Conservation (phyloP, 208 protist genomes). For the Polymyxa betae region DNA sequence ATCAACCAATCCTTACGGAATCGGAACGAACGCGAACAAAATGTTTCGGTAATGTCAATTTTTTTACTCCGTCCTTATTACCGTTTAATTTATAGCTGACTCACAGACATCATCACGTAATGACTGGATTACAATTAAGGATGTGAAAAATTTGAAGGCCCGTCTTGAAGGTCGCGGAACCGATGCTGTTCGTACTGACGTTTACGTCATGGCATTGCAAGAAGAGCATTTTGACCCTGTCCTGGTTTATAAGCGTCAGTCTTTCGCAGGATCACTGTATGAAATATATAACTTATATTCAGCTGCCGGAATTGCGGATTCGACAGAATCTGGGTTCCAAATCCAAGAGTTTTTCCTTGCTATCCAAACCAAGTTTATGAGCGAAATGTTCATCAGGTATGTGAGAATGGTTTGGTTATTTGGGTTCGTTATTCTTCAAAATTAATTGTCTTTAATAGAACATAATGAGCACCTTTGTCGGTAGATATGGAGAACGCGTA, state of each 20-base stretch:
- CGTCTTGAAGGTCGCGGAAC: background rate
- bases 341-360: background rate
- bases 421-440: background rate
- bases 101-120: background rate
- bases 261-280: background rate
- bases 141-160: background rate
- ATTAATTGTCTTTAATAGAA: background rate
- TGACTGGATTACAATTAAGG: background rate
- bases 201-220: background rate
- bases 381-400: background rate
- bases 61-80: background rate
- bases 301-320: background rate
- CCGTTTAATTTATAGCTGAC: background rate
- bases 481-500: background rate
- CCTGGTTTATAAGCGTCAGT: background rate
- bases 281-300: background rate
- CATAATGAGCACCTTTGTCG: background rate
- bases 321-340: background rate
- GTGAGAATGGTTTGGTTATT: background rate
- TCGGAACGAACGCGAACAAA: background rate
- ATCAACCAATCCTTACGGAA: background rate
- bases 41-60: background rate
- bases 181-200: slow-evolving; percentile 1
- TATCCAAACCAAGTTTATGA: background rate
- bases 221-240: background rate